Evolutionary conservation across 1,284 basidiomycete genomes (phyloP).

Genomic region (Ceratobasidium theobromae): DNA sequence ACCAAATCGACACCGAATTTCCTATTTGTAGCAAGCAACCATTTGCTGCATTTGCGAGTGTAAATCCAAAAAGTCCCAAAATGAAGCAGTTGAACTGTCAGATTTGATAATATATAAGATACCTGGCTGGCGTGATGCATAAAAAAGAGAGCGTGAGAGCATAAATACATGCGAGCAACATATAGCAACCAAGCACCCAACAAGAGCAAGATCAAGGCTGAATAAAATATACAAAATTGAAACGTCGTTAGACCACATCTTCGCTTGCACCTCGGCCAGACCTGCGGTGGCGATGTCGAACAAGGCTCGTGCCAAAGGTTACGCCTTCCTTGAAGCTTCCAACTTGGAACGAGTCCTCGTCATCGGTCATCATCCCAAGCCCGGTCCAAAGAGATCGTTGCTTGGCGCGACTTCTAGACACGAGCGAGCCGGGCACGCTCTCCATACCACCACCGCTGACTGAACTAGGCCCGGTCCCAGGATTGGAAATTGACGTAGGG

Average conservation of each 20-base stretch:
- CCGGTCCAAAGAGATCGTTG: conserved; percentile 16
- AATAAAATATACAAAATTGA: background rate
- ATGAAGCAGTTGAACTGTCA: background rate
- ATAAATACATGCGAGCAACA: conserved; percentile 27
- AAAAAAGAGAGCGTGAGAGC: background rate
- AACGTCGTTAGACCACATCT: background rate
- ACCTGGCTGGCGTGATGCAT: background rate
- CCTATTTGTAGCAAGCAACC: background rate
- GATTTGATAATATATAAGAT: background rate
- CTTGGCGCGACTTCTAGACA: background rate
- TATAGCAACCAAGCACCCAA: conserved; percentile 2
- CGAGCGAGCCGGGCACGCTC: conserved; percentile 7
- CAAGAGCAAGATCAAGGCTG: background rate
- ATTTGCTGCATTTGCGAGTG: background rate
- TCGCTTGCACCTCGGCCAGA: conserved; percentile 22
- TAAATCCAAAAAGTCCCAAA: background rate
- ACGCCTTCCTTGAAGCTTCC: conserved; percentile 29
- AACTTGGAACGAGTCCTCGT: conserved; percentile 28
- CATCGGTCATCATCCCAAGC: conserved; percentile 1
- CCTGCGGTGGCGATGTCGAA: conserved; percentile 8
- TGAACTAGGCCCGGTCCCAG: background rate
- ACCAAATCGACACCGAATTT: background rate
- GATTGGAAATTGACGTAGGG: background rate
- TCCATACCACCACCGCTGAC: background rate
- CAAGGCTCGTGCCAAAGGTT: conserved; percentile 11